These are phyloP conservation scores for Fusarium mundagurra DNA, from an alignment of 2,329 filamentous ascomycete species.

Conservation along the genomic window DNA sequence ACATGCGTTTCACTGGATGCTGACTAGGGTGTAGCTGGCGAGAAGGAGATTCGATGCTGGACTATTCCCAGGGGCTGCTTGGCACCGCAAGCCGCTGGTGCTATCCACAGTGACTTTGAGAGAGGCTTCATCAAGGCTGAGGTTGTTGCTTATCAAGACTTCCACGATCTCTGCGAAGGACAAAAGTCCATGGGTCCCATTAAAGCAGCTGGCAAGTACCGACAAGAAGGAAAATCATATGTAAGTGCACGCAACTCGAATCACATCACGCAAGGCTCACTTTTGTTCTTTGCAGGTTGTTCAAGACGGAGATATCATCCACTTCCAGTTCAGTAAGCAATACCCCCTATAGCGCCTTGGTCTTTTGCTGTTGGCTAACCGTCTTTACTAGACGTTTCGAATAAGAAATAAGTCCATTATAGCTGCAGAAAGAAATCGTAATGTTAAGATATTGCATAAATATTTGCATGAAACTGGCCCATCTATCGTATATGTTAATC, in stretches of 20 bases:
- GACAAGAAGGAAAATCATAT: conserved; percentile 57
- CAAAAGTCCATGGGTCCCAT: conserved; percentile 56
- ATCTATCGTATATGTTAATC: neutral
- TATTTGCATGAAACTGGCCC: neutral
- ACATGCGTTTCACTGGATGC: too few species aligned
- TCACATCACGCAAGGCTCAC: conserved; percentile 28
- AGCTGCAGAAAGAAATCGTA: accelerated
- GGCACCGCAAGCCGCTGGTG: conserved; percentile 54
- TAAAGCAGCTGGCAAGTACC: conserved; percentile 57
- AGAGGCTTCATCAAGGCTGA: conserved; percentile 58
- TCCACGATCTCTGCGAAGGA: conserved; percentile 55
- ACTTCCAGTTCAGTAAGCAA: conserved; percentile 55
- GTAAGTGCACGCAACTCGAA: conserved; percentile 35
- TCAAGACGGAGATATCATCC: conserved; percentile 55
- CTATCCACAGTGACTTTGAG: conserved; percentile 56
- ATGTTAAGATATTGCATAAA: neutral
- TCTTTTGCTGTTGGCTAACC: accelerated
- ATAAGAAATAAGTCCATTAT: conserved; percentile 31
- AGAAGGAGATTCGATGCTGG: conserved; percentile 59
- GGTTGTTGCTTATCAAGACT: conserved; percentile 57
- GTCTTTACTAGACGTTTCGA: conserved; percentile 25
- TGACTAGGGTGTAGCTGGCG: conserved; percentile 46
- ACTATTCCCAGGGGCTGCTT: conserved; percentile 51
- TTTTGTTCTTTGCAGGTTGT: conserved; percentile 44
- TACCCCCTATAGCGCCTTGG: accelerated